Conservation (phyloP, 495 filamentous ascomycete genomes). For the Penicillium crystallinum region DNA sequence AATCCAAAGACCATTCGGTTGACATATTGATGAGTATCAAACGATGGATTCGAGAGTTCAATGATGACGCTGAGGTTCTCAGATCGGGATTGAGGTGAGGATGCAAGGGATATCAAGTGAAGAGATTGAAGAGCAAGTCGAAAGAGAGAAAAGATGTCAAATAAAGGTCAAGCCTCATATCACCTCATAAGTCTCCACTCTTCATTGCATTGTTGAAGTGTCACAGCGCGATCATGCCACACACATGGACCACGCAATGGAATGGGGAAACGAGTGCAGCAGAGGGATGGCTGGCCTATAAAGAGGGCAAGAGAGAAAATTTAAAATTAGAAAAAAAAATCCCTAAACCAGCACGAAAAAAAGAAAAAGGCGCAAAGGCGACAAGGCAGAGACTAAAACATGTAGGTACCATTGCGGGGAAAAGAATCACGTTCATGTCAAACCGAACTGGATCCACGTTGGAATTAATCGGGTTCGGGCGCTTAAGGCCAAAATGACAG, state of each 20-base stretch:
- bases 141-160: not conserved
- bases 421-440: conserved; percentile 1
- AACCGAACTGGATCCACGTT: conserved; percentile 4
- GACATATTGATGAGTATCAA: conserved; percentile 44
- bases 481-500: conserved; percentile 27
- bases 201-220: conserved; percentile 2
- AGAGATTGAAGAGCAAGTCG: not conserved
- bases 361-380: no score
- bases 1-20: conserved; percentile 85
- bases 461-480: conserved; percentile 21
- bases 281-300: not conserved
- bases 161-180: not conserved
- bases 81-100: not conserved
- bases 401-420: conserved; percentile 8
- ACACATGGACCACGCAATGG: not conserved
- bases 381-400: not conserved
- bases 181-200: not conserved
- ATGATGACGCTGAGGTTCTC: no score
- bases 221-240: conserved; percentile 9
- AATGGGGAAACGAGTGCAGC: not conserved
- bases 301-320: not conserved
- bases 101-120: not conserved
- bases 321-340: not conserved
- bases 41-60: no score
- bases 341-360: not conserved